Evolutionary conservation across 1,284 basidiomycete genomes (phyloP), one percentile per base, ranked within the genome.

Genomic region (Malassezia furfur): DNA sequence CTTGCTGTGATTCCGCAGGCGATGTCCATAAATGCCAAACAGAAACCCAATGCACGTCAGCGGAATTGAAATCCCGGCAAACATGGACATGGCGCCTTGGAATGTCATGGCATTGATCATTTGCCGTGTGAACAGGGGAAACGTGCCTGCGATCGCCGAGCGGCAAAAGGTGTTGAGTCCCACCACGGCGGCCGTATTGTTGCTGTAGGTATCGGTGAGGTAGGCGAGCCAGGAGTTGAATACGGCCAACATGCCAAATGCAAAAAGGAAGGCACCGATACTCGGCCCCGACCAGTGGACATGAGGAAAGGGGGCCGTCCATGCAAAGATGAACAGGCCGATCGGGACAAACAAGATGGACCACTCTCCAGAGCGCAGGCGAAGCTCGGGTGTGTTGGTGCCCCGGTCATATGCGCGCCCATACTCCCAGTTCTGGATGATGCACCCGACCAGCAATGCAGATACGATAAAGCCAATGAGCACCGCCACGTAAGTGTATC

Each of bases 321-420:
- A 59, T 14, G 56, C 62, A 48, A 63, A 63, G 15, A 63, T 52
- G 35, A 63, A 55, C 12, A 63, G 36, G 11, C 62, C 62, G 19
- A 63, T 36, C 1, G 62, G 59, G 2, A 59, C 54, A 15, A 61
- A 43, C n/a, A 63, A 21, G 5, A 48, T 25, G 1, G 59, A 43
- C 51, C 60, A 61, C 10, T 43, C n/a, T 7, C 52, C 52, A 2
- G 52, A 57, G 15, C 48, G 43, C 30, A 63, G 39, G 30, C 59
- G 55, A 3, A 57, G 19, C 44, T 63, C 62, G 10, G 59, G 59
- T 15, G 51, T 35, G 15, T 55, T 39, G 7, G 46, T 45, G 3
- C 43, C 44, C 28, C 21, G 12, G 38, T 61, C 60, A 48, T 38
- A 54, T 9, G 44, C 45, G 5, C 43, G 32, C 36, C 40, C 40